Base-by-base conservation (phyloP, 371 early-diverging fungal genomes). In the Mucor lusitanicus region DNA sequence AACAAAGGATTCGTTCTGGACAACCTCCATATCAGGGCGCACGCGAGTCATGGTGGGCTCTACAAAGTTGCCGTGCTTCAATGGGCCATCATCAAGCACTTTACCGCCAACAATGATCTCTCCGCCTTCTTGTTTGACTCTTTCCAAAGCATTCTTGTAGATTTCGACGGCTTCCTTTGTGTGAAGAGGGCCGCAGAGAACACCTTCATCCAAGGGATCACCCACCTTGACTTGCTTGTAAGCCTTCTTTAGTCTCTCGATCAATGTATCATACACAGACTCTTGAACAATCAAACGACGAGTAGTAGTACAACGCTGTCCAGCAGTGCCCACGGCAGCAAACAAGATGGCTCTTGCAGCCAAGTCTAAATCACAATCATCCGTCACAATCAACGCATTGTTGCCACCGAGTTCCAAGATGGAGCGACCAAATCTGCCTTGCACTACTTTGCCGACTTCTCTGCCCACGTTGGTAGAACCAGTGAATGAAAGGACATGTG, bases 321-420 rank as follows among this genome's bases (percentile, higher is more conserved):
- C 98, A 48, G 97, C 94, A 25, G 98, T 98, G 40, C 98, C 98
- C 8, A 97, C 98, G 19, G 98, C 97, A 17, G 98, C 97, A 82
- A 98, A 98, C 50, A 97, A 81, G 58, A 94, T 89, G 12, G 95
- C 88, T 40, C 95, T 89, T 11, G 97, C 84, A 7, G 98, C 97
- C 53, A 98, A 78, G 58, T 97, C 95, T 23, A 96, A 68, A 73
- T 98, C 96, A n/a, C 97, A 96, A 67, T 97, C 97, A 27, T 91
- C 90, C 75, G 91, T 92, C 42, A 95, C 95, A 54, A 96, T 90
- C 60, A 97, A 91, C 48, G 97, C 97, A 69, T 97, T 98, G 87
- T 98, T 98, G 27, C 98, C 98, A 54, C 98, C 98, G 17, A 98
- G 86, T 78, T 98, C 98, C 46, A 98, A 74, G 33, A 98, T 82